Conservation (phyloP, 331 rosid species). For the Rosa hybrid region DNA sequence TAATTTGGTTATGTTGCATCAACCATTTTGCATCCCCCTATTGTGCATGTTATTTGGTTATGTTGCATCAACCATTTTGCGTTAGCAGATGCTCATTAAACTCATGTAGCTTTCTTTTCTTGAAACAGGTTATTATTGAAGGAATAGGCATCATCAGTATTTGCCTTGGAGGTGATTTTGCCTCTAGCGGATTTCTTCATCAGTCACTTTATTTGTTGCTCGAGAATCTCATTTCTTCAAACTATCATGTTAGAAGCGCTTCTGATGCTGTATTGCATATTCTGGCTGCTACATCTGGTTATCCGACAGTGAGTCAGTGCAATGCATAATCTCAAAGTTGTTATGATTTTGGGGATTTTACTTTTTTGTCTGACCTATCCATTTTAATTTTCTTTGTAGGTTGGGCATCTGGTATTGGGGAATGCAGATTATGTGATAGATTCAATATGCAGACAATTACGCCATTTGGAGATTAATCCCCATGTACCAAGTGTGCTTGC, state of each 20-base stretch:
- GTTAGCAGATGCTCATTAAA: conserved; percentile 20
- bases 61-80: conserved; percentile 14
- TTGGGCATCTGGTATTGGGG: conserved; percentile 71
- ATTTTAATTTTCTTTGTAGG: conserved; percentile 49
- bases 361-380: conserved; percentile 19
- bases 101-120: conserved; percentile 34
- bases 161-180: conserved; percentile 79
- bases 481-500: conserved; percentile 87
- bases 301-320: conserved; percentile 56
- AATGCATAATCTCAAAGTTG: not conserved
- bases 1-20: conserved; percentile 27
- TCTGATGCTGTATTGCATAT: conserved; percentile 71
- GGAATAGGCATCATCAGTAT: conserved; percentile 82
- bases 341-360: not conserved
- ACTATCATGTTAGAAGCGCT: conserved; percentile 67
- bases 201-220: conserved; percentile 88
- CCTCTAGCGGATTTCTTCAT: conserved; percentile 87
- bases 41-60: conserved; percentile 24
- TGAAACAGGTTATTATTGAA: conserved; percentile 83
- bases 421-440: conserved; percentile 94
- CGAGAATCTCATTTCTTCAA: conserved; percentile 81
- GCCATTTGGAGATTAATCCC: conserved; percentile 80
- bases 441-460: conserved; percentile 82
- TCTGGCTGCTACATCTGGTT: conserved; percentile 64
- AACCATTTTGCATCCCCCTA: conserved; percentile 13